Evolutionary conservation across 305 asterid genomes (phyloP), one percentile per base, ranked within the genome.

Genomic region (Galium porrigens): DNA sequence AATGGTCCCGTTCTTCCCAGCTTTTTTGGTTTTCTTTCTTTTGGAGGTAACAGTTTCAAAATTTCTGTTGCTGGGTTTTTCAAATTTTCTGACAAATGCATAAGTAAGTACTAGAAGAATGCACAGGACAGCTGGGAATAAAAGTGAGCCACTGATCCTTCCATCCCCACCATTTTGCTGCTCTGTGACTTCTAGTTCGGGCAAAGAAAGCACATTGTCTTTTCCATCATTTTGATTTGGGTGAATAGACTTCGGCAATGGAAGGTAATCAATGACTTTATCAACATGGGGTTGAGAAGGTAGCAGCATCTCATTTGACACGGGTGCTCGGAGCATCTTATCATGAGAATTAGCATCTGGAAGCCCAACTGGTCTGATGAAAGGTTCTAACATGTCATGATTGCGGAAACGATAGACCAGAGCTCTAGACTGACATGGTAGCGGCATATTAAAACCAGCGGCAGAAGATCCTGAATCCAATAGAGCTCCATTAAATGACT

Each of bases 401-500:
- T 71, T 77, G 41, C 88, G 90, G 41, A 82, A 81, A 65, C 91
- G 95, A 74, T 72, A 79, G 37, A 88, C 81, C 64, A 51, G 86
- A 22, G 88, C 92, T 76, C 86, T 80, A 73, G 98, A 88, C 75
- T 86, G 94, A 70, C 98, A 91, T 59, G 86, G 81, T 56, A 91
- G 75, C 69, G 98, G 98, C 95, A 90, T 86, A 44, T 69, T 79
- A 65, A 83, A 83, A 74, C 75, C 85, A 64, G 76, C 74, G 54
- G 80, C 87, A 67, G 80, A 78, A 74, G 80, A 70, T 62, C 72
- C 77, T 46, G 76, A 62, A 74, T 80, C 77, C 67, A 70, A 53
- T 72, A 60, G 73, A 70, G 66, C 65, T 61, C 63, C 86, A 68
- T 49, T 81, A 61, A 71, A 61, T 51, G 92, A 70, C 74, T 75